A percentile compares a stretch with the other conserved stretches of the same genome.
These are phyloP conservation scores for Penicillium sp. DNA, from an alignment of 2,329 filamentous ascomycete genomes.

Conservation along the genomic window DNA sequence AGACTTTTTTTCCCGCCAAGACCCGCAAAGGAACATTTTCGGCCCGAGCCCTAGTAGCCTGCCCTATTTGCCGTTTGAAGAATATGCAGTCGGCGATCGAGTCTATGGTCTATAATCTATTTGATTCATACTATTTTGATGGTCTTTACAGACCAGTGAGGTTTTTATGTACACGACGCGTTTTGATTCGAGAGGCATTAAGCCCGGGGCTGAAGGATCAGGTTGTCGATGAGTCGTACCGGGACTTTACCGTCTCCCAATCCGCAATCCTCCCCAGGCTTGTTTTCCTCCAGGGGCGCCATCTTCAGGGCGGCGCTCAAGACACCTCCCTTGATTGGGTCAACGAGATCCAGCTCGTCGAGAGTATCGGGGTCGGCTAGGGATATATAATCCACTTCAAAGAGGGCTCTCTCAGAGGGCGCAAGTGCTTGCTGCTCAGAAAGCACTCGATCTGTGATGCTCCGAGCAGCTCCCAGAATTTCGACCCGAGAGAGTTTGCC, in stretches of 20 bases:
- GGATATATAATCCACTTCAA: constrained; percentile 91
- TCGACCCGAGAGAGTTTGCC: constrained; percentile 62
- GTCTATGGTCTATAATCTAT: no score
- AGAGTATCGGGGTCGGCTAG: constrained; percentile 84
- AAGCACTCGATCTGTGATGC: constrained; percentile 60
- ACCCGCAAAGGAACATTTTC: constrained; percentile 36
- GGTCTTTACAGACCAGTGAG: no score
- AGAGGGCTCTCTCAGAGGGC: constrained; percentile 66
- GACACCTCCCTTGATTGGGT: constrained; percentile 73
- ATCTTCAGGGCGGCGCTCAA: constrained; percentile 92
- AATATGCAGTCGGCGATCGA: no score
- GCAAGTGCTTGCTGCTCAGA: constrained; percentile 65
- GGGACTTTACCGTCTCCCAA: constrained; percentile 73
- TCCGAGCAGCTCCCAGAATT: constrained; percentile 73
- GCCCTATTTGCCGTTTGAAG: constrained; percentile 36
- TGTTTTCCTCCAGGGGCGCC: constrained; percentile 73
- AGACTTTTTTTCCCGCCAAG: constrained; percentile 32
- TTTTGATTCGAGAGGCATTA: constrained; percentile 4
- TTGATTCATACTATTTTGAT: no score
- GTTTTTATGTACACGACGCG: neutral
- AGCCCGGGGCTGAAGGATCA: constrained; percentile 63
- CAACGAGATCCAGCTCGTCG: constrained; percentile 74
- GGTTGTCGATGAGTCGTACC: constrained; percentile 92
- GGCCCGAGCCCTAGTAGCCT: constrained; percentile 36
- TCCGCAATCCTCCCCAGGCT: constrained; percentile 70